Conservation (phyloP, 2,329 filamentous ascomycete genomes). For the Ophiostoma quercus region DNA sequence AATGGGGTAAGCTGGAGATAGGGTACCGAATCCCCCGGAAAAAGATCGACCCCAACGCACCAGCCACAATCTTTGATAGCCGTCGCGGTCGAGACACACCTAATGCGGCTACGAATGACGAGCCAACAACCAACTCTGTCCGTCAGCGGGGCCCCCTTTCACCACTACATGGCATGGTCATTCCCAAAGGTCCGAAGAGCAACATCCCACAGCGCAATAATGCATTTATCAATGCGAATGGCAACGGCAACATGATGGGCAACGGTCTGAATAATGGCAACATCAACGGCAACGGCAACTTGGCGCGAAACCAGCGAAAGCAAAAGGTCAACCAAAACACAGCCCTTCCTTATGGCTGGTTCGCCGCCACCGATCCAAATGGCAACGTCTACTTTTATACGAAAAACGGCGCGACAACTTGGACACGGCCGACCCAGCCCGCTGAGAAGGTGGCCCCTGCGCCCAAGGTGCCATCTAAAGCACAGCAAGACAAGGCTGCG, state of each 20-base stretch:
- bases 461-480: slow-evolving; percentile 60
- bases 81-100: slow-evolving; percentile 57
- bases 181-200: slow-evolving; percentile 56
- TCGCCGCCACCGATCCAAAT: slow-evolving; percentile 62
- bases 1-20: slow-evolving; percentile 84
- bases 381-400: slow-evolving; percentile 85
- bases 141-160: slow-evolving; percentile 19
- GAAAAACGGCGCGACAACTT: slow-evolving; percentile 69
- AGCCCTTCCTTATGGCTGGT: slow-evolving; percentile 76
- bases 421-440: slow-evolving; percentile 62
- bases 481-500: slow-evolving; percentile 59
- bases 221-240: slow-evolving; percentile 42
- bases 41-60: slow-evolving; percentile 68
- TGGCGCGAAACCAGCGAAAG: slow-evolving; percentile 30
- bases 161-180: slow-evolving; percentile 45
- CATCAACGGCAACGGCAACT: slow-evolving; percentile 47
- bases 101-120: slow-evolving; percentile 31
- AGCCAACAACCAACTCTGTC: slow-evolving; percentile 9
- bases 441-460: slow-evolving; percentile 57
- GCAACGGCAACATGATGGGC: slow-evolving; percentile 28
- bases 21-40: slow-evolving; percentile 90
- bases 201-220: slow-evolving; percentile 51
- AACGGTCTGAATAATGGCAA: background rate
- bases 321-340: slow-evolving; percentile 2
- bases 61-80: slow-evolving; percentile 47